These are phyloP conservation scores for Corymbia calophylla DNA, from an alignment of 441 rosid genomes.

Conservation along the genomic window DNA sequence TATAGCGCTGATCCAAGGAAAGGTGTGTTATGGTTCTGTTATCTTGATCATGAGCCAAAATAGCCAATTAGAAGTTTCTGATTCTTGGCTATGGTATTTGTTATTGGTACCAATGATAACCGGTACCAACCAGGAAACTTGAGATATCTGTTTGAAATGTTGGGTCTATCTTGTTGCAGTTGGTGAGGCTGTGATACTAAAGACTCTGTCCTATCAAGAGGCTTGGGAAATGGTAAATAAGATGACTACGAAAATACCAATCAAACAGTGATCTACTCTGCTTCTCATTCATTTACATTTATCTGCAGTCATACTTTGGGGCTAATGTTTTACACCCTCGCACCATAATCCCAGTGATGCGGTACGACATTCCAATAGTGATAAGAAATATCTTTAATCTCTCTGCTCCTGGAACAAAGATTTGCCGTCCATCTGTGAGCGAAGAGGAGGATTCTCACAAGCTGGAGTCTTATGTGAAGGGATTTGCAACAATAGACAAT, in stretches of 20 bases:
- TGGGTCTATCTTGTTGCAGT: slow-evolving; percentile 39
- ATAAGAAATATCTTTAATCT: slow-evolving; percentile 91
- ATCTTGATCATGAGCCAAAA: background rate
- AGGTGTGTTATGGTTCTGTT: slow-evolving; percentile 38
- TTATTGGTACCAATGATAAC: background rate
- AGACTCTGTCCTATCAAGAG: slow-evolving; percentile 85
- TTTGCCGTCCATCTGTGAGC: slow-evolving; percentile 39
- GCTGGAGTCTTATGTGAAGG: slow-evolving; percentile 61
- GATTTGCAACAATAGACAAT: slow-evolving; percentile 95
- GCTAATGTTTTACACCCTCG: slow-evolving; percentile 99
- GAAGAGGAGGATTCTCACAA: slow-evolving; percentile 46
- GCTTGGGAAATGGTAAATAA: slow-evolving; percentile 97
- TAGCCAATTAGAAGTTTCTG: background rate
- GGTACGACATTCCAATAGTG: slow-evolving; percentile 81
- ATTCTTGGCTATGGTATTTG: background rate
- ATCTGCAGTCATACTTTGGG: slow-evolving; percentile 88
- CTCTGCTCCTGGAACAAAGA: slow-evolving; percentile 85
- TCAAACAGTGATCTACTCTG: background rate
- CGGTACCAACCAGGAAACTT: background rate
- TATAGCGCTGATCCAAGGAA: slow-evolving; percentile 97
- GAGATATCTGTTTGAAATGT: background rate
- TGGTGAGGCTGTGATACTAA: slow-evolving; percentile 85
- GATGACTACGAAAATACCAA: slow-evolving; percentile 1
- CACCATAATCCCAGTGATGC: slow-evolving; percentile 94
- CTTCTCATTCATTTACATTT: slow-evolving; percentile 6